Base-by-base conservation (phyloP, 169 alveolate genomes). In the Neospora caninum region DNA sequence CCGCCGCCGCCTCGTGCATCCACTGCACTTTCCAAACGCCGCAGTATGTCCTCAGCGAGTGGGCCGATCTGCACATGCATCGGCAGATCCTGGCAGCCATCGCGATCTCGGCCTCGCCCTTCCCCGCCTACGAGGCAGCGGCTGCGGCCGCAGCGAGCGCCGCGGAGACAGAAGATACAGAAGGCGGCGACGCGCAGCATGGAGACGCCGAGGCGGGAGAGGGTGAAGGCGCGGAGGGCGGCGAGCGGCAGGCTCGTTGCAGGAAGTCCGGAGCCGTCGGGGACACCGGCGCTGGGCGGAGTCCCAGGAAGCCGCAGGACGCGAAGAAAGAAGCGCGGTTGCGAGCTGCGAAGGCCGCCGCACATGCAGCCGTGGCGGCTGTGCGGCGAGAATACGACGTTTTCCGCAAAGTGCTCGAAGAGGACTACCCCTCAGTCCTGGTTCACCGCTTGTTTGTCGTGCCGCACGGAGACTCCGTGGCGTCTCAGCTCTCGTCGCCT, bases 51-150 rank as follows among this genome's bases (percentile, higher is more conserved):
- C n/a, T 34, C 39, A 86, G 80, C 36, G 92, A 86, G 29, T 86
- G 92, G 92, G 70, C 93, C 20, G 93, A 89, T 45, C 93, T 89
- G n/a, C 70, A 89, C 73, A 22, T 89, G 73, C 93, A 89, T 49
- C 58, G 53, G 34, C 93, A 89, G 45, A 78, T 89, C 38, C 27
- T 89, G 53, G 93, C 87, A 0, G 93, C 93, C 53, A 64, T 89
- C 39, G 93, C 93, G 80, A 41, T 89, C 49, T 45, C 80, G 49
- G 80, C 80, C 0, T n/a, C 69, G 2, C 70, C 80, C 49, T 34
- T 53, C 42, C 92, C 70, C 39, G 58, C 80, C 16, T 43, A 16
- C 80, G 80, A 86, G 36, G 92, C 70, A 1, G 70, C 80, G 31
- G 58, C 70, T 1, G 43, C 80, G 0, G 80, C 92, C 0, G 80